phyloP scores from a whole-genome alignment of 2,329 filamentous ascomycete species.

The Cryphonectria parasitica region DNA sequence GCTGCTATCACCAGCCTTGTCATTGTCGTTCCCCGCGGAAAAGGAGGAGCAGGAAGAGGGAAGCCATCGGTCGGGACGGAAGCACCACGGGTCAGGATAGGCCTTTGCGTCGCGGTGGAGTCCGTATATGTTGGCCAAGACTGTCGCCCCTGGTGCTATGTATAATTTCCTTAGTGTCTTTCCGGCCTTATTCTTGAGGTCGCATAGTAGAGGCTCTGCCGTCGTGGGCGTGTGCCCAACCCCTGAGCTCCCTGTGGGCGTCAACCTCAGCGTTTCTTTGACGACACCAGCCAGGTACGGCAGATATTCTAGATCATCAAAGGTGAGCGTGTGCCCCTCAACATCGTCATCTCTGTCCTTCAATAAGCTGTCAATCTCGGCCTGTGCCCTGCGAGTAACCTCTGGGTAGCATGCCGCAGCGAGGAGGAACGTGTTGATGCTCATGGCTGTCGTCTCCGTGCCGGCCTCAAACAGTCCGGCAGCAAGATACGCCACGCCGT shows the following conservation, averaged over 20 bases:
- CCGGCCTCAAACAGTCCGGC: constrained; percentile 28
- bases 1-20: background rate
- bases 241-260: constrained; percentile 25
- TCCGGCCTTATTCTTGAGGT: background rate
- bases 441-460: constrained; percentile 29
- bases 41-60: background rate
- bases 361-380: constrained; percentile 18
- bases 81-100: constrained; percentile 24
- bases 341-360: background rate
- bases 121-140: constrained; percentile 26
- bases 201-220: background rate
- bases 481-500: constrained; percentile 22
- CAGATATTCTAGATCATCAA: constrained; percentile 22
- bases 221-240: constrained; percentile 21
- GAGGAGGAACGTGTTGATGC: constrained; percentile 24
- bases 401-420: constrained; percentile 22
- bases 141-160: constrained; percentile 17
- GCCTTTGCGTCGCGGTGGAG: constrained; percentile 20
- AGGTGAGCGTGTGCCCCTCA: constrained; percentile 1
- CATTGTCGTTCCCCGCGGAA: background rate
- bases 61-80: constrained; percentile 25
- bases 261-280: constrained; percentile 24
- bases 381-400: constrained; percentile 10
- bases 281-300: constrained; percentile 22
- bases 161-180: background rate